Conservation (phyloP, 2,329 filamentous ascomycete genomes). For the Colletotrichum orchidophilum region DNA sequence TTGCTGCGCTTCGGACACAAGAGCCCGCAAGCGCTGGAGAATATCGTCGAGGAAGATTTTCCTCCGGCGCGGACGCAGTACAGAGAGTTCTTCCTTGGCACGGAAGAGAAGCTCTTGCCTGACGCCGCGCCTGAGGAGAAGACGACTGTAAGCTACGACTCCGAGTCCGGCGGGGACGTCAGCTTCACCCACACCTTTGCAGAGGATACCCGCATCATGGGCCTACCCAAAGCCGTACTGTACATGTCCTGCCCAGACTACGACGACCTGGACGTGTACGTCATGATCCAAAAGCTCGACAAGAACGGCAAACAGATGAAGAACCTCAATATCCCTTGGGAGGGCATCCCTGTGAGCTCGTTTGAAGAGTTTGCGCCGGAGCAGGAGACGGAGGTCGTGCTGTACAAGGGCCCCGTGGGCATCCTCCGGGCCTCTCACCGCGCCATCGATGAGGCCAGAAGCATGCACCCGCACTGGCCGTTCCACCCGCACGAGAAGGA, state of each 20-base stretch:
- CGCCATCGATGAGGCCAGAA: conserved; percentile 35
- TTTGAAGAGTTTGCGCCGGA: conserved; percentile 37
- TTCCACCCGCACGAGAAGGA: conserved; percentile 28
- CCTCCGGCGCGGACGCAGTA: conserved; percentile 31
- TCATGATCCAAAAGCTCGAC: conserved; percentile 39
- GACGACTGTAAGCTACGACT: conserved; percentile 39
- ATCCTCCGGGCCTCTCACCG: conserved; percentile 39
- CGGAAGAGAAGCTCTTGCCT: conserved; percentile 41
- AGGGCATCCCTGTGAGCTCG: conserved; percentile 27
- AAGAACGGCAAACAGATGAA: conserved; percentile 32
- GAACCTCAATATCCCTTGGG: conserved; percentile 41
- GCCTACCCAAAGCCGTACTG: conserved; percentile 54
- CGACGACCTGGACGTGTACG: conserved; percentile 55
- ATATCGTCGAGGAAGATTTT: conserved; percentile 43
- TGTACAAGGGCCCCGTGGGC: conserved; percentile 39
- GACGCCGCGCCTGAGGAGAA: conserved; percentile 49
- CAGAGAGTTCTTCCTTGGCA: conserved; percentile 43
- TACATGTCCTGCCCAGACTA: conserved; percentile 53
- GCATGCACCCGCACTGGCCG: conserved; percentile 42
- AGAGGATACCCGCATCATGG: conserved; percentile 51
- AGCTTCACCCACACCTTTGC: conserved; percentile 51
- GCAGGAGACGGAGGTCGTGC: conserved; percentile 37
- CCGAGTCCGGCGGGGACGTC: background rate
- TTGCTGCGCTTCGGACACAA: conserved; percentile 42
- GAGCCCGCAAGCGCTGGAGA: conserved; percentile 38